Base-by-base conservation (phyloP, 495 filamentous ascomycete species). In the Pyrenula aspistea region DNA sequence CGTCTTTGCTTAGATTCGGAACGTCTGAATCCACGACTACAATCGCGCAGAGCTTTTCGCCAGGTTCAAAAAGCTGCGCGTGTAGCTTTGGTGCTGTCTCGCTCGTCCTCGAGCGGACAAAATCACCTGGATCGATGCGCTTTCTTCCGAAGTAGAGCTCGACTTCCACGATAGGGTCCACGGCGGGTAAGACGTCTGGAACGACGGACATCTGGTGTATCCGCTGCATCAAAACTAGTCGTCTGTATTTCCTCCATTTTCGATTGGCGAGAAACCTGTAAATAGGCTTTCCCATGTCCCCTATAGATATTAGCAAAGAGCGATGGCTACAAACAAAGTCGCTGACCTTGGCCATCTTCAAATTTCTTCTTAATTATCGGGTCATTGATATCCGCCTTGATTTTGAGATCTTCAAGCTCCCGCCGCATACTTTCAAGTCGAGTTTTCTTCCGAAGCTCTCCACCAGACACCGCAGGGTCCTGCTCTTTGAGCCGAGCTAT, bases 271-370 rank as follows among this genome's bases (percentile, higher is more conserved):
- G 82, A 67, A 86, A 84, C 47, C 92, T 89, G 76, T 99, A 99
- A 67, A 99, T 87, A 42, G 93, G 94, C 69, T 95, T 93, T 71
- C 82, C 85, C 91, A 96, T 92, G 66, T 96, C 89, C 53, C 88
- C 90, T 96, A 19, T 58, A 23, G 23, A 36, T 15, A 31, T 58
- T 24, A 57, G 19, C 36, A 19, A 51, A 53, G 47, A 55, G 22
- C 49, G 22, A 10, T 57, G 22, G 22, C 50, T 53, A 20, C 49
- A 51, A 50, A 48, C 42, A 48, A 11, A 11, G 42, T 48, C 23
- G 22, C 54, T 0, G 21, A 68, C 80, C 67, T 62, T 81, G 70
- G 12, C 92, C 91, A 75, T 96, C 89, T 65, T 99, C 93, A 63
- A 96, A 96, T 60, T 81, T 87, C 68, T 89, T 87, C 81, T 96